phyloP scores from a whole-genome alignment of 1,139 yeast species.

The Barnettozyma hawaiiensis region DNA sequence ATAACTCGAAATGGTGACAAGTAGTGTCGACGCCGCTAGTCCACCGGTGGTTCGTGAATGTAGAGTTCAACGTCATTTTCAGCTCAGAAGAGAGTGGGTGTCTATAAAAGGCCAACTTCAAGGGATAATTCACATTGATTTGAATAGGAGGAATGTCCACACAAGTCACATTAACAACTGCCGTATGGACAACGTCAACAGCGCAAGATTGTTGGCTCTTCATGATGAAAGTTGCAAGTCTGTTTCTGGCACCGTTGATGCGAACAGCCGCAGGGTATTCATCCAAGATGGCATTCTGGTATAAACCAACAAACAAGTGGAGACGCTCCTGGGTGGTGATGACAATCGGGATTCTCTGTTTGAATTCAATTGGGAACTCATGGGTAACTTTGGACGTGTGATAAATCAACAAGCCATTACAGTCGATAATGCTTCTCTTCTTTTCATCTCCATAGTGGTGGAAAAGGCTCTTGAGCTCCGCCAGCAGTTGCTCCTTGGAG shows the following conservation, averaged over 20 bases:
- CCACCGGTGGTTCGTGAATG: background rate
- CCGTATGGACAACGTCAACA: background rate
- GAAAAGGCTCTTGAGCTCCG: background rate
- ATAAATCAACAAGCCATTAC: background rate
- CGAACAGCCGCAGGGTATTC: constrained; percentile 1
- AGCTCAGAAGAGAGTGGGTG: background rate
- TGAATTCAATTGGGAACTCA: background rate
- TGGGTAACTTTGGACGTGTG: background rate
- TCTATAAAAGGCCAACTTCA: background rate
- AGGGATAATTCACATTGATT: background rate
- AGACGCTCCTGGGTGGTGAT: background rate
- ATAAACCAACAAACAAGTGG: background rate
- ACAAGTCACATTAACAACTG: background rate
- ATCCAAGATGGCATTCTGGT: background rate
- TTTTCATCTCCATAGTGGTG: background rate
- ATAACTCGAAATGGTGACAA: background rate
- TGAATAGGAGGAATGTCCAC: background rate
- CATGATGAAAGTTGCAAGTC: background rate
- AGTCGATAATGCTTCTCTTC: background rate
- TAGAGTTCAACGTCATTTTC: background rate
- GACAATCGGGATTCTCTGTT: background rate
- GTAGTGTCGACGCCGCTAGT: background rate
- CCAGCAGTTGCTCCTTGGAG: background rate
- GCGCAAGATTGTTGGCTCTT: background rate
- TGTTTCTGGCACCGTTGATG: background rate